A percentile compares a stretch with the other conserved stretches of the same genome.
These are phyloP conservation scores for Colletotrichum aenigma DNA, from an alignment of 2,329 filamentous ascomycete genomes.

Conservation along the genomic window DNA sequence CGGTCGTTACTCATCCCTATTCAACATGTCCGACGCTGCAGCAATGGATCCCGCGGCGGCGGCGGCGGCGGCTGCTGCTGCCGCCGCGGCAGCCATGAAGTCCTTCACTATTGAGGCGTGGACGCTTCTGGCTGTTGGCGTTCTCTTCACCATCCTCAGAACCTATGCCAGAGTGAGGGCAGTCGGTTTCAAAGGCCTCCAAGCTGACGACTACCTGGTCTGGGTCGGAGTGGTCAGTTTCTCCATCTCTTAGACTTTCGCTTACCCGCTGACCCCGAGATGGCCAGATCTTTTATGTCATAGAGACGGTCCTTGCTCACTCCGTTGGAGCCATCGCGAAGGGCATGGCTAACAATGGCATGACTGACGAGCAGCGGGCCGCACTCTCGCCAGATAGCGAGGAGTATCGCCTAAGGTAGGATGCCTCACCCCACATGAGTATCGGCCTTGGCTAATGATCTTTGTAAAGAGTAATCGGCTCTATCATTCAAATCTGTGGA, in stretches of 20 bases:
- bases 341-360: slow-evolving; percentile 61
- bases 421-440: accelerated
- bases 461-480: slow-evolving; percentile 50
- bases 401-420: slow-evolving; percentile 46
- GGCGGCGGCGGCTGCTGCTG: slow-evolving; percentile 23
- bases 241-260: slow-evolving; percentile 28
- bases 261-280: neutral
- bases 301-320: slow-evolving; percentile 34
- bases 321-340: slow-evolving; percentile 39
- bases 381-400: slow-evolving; percentile 45
- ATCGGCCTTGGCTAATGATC: neutral
- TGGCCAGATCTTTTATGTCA: slow-evolving; percentile 52
- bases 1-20: neutral
- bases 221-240: slow-evolving; percentile 37
- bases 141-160: slow-evolving; percentile 36
- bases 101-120: slow-evolving; percentile 37
- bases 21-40: neutral
- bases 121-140: slow-evolving; percentile 36
- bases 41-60: slow-evolving; percentile 22
- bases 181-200: slow-evolving; percentile 33
- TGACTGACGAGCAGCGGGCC: slow-evolving; percentile 54
- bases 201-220: slow-evolving; percentile 39
- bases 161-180: slow-evolving; percentile 37
- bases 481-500: slow-evolving; percentile 55
- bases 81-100: slow-evolving; percentile 25